phyloP scores from a whole-genome alignment of 306 rosid species.

The Vigna trinervia region DNA sequence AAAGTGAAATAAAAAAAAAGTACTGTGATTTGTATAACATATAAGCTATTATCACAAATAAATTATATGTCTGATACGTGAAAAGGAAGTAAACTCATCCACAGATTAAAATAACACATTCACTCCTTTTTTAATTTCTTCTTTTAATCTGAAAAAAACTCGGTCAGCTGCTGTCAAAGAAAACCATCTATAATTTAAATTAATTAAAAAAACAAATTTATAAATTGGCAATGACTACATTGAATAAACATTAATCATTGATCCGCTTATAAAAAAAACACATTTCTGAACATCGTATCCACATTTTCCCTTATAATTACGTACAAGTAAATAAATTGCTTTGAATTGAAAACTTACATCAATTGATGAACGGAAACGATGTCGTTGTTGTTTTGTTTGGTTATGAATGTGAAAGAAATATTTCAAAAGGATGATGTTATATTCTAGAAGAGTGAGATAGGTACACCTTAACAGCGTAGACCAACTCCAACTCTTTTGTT shows the following conservation, averaged over 20 bases:
- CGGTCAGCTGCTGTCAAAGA: not conserved
- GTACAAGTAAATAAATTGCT: not conserved
- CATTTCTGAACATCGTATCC: not conserved
- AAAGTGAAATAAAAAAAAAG: too few species aligned
- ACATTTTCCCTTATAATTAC: not conserved
- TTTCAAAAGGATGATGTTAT: slow-evolving; percentile 3
- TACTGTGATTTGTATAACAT: too few species aligned
- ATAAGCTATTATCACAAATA: too few species aligned
- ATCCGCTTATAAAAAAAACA: not conserved
- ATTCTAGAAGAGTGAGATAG: slow-evolving; percentile 41
- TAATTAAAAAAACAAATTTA: not conserved
- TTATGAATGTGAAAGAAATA: slow-evolving; percentile 2
- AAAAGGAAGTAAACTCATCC: too few species aligned
- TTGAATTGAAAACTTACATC: not conserved
- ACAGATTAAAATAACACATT: too few species aligned
- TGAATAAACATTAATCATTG: not conserved
- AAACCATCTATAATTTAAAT: not conserved
- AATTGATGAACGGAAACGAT: not conserved
- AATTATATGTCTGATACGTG: too few species aligned
- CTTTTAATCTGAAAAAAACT: too few species aligned
- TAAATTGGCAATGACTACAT: not conserved
- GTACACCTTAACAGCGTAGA: not conserved
- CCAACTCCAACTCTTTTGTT: not conserved
- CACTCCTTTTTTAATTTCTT: too few species aligned
- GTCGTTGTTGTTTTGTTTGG: not conserved